Evolutionary conservation across 108 stramenopile genomes (phyloP).

Genomic region (Bacterosira constricta): DNA sequence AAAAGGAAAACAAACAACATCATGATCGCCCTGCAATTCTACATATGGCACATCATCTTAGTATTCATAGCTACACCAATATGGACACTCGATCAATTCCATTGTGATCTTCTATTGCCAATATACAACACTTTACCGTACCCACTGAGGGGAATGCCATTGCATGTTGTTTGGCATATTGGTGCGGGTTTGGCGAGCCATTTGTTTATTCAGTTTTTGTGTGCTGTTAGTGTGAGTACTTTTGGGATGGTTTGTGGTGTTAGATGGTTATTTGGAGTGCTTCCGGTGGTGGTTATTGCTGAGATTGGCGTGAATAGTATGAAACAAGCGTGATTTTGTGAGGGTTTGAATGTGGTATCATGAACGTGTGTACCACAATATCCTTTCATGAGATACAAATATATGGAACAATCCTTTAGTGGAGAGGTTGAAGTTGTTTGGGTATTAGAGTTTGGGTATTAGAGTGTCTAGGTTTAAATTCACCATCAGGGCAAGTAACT

Average conservation of each 20-base stretch:
- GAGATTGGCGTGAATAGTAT: neutral
- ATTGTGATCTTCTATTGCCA: constrained; percentile 11
- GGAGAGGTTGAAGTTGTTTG: too few species aligned
- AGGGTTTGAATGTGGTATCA: too few species aligned
- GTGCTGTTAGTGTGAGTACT: constrained; percentile 23
- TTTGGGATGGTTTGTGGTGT: constrained; percentile 19
- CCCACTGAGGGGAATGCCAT: constrained; percentile 33
- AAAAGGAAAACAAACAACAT: neutral
- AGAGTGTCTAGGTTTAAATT: too few species aligned
- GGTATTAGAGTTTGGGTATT: too few species aligned
- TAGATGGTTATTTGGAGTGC: constrained; percentile 10
- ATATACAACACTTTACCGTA: constrained; percentile 11
- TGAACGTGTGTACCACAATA: too few species aligned
- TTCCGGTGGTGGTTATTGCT: constrained; percentile 17
- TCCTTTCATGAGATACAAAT: too few species aligned
- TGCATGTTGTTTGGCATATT: constrained; percentile 51
- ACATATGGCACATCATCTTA: constrained; percentile 1
- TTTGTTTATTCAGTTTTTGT: constrained; percentile 19
- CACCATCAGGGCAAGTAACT: too few species aligned
- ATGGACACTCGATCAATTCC: constrained; percentile 41
- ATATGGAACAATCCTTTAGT: too few species aligned
- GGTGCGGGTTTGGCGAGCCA: constrained; percentile 37
- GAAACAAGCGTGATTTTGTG: neutral
- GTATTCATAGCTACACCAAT: constrained; percentile 27
- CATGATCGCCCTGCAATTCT: constrained; percentile 5